Evolutionary conservation across 2,329 filamentous ascomycete genomes (phyloP), one percentile per base, ranked within the genome.

Genomic region (Lasiodiplodia sp.): DNA sequence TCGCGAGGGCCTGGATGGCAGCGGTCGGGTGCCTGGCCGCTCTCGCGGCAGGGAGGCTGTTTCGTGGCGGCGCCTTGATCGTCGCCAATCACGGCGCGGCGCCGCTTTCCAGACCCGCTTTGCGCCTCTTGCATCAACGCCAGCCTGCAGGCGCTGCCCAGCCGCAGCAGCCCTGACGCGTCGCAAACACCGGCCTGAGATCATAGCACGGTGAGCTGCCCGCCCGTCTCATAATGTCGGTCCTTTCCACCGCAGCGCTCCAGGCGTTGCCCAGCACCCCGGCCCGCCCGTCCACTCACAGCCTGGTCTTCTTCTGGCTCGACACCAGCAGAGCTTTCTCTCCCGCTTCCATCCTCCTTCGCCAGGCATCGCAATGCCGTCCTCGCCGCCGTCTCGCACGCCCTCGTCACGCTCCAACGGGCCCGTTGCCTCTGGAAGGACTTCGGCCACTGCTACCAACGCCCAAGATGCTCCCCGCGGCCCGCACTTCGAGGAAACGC

Each of bases 121-220:
- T 60, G 16, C 66, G 66, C 57, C 66, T 68, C 66, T 68, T 68
- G 66, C 66, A 68, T 68, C 66, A 68, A 63, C 55, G 40, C 64
- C 60, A 21, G 64, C 64, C 23, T 67, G 64, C 64, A 67, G 38
- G 65, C 53, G 65, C 52, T 56, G 52, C 21, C 65, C 28, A 18
- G 65, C 38, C 65, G 53, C 53, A 49, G 65, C 65, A 25, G 51
- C 40, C 52, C 65, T 67, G 53, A 65, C 62, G 62, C 62, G 63
- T 66, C 12, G 49, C 63, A 66, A 66, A 40, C 63, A 56, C 63
- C 63, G 28, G 47, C 47, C 51, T 55, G 63, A 66, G 63, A 40
- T 66, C 63, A 55, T 44, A 55, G 63, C 60, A 38, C 60, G 60
- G 47, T 37, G 60, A 64, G 47, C 63, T 56, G 63, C 63, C 63